phyloP scores from a whole-genome alignment of 306 rosid species.

The Medicago lupulina region DNA sequence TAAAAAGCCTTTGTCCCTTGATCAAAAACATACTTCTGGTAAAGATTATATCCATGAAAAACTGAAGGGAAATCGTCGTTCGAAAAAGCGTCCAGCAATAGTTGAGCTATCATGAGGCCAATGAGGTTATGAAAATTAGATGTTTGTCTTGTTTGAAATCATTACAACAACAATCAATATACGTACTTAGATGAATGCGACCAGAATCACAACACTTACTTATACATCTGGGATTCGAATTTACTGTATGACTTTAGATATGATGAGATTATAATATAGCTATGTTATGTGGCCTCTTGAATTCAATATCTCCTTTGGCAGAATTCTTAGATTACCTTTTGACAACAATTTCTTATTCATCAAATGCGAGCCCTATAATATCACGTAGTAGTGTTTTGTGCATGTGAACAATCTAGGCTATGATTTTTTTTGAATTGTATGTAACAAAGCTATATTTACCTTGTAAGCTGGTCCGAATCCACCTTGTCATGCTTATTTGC shows the following conservation, averaged over 20 bases:
- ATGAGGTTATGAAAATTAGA: background rate
- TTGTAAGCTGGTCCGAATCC: background rate
- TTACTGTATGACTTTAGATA: background rate
- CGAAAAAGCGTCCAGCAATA: slow-evolving; percentile 62
- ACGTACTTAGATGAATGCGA: slow-evolving; percentile 1
- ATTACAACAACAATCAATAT: background rate
- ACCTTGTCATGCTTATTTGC: background rate
- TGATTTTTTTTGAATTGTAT: no score
- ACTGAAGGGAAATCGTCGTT: slow-evolving; percentile 41
- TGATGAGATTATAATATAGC: background rate
- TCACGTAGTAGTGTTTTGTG: background rate
- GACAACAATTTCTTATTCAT: background rate
- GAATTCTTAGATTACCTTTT: no score
- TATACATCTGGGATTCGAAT: background rate
- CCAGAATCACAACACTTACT: slow-evolving; percentile 3
- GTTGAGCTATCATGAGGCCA: slow-evolving; percentile 58
- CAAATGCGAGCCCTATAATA: background rate
- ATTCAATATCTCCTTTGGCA: background rate
- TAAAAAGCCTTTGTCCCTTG: slow-evolving; percentile 30
- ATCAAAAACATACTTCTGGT: slow-evolving; percentile 35
- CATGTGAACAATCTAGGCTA: background rate
- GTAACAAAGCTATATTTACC: background rate
- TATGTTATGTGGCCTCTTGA: background rate
- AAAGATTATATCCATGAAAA: slow-evolving; percentile 25
- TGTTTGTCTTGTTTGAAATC: background rate